phyloP scores from a whole-genome alignment of 2,329 filamentous ascomycete species.

The Trichoderma gracile region DNA sequence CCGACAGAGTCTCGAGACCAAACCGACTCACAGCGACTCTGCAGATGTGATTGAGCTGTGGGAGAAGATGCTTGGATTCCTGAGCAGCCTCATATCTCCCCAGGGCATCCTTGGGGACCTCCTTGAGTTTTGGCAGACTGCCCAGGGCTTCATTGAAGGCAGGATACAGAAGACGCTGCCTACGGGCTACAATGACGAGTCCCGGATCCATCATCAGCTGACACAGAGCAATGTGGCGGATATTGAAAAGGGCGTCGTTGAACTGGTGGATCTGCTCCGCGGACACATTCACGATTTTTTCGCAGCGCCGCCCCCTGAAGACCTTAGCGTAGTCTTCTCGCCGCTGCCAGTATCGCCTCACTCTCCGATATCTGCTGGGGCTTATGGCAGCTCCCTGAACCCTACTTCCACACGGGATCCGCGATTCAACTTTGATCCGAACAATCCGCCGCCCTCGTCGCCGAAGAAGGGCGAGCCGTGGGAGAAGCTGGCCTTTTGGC shows the following conservation, averaged over 20 bases:
- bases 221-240: constrained; percentile 69
- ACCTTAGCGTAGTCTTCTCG: constrained; percentile 84
- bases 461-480: constrained; percentile 80
- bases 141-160: constrained; percentile 86
- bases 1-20: constrained; percentile 64
- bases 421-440: constrained; percentile 77
- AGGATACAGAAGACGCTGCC: constrained; percentile 79
- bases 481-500: constrained; percentile 97
- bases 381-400: constrained; percentile 44
- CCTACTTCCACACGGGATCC: constrained; percentile 65
- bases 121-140: constrained; percentile 89
- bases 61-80: constrained; percentile 79
- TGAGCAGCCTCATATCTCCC: constrained; percentile 72
- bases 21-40: constrained; percentile 69
- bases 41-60: constrained; percentile 84
- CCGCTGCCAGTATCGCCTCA: constrained; percentile 70
- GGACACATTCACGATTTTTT: constrained; percentile 82
- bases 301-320: constrained; percentile 82
- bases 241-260: constrained; percentile 74
- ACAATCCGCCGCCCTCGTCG: constrained; percentile 73
- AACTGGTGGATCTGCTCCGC: constrained; percentile 80
- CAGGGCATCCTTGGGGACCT: constrained; percentile 86
- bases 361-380: constrained; percentile 45
- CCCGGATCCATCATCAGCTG: constrained; percentile 76
- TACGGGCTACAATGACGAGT: constrained; percentile 77